phyloP scores from a whole-genome alignment of 164 flowering plant species.

The Stephania cephalantha region DNA sequence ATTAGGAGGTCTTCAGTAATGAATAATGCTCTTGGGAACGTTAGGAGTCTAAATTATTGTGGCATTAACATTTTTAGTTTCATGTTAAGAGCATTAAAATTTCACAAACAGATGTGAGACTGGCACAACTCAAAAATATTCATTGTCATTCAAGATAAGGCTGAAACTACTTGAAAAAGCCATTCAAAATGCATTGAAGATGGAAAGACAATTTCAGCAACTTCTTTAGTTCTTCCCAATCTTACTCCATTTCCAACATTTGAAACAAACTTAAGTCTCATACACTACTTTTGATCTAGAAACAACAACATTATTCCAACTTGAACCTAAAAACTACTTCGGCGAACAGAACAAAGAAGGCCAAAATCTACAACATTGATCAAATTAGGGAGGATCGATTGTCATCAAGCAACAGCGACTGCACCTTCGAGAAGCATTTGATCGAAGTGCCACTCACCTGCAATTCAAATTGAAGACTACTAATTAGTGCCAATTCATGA shows the following conservation, averaged over 20 bases:
- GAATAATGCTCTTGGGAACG: too few species aligned
- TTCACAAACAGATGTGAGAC: too few species aligned
- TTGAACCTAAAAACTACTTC: too few species aligned
- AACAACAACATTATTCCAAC: too few species aligned
- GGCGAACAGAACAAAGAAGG: not conserved
- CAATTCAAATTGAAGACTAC: conserved; percentile 1
- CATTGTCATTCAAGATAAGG: too few species aligned
- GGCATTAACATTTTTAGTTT: too few species aligned
- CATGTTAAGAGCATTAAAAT: too few species aligned
- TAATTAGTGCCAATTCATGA: not conserved
- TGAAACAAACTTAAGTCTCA: not conserved
- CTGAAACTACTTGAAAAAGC: not conserved
- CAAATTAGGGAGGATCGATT: not conserved
- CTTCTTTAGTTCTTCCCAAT: not conserved
- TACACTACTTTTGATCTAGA: not conserved
- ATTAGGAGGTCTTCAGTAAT: too few species aligned
- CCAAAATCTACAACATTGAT: not conserved
- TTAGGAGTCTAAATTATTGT: too few species aligned
- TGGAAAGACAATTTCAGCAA: not conserved
- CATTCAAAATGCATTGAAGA: not conserved
- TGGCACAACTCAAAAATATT: too few species aligned
- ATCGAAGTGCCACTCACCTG: conserved; percentile 97
- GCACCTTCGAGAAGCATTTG: conserved; percentile 65
- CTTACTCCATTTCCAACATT: not conserved
- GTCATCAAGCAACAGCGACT: conserved; percentile 4